Evolutionary conservation across 176 grass and related monocot species (phyloP).

Genomic region (Cenchrus purpureus): DNA sequence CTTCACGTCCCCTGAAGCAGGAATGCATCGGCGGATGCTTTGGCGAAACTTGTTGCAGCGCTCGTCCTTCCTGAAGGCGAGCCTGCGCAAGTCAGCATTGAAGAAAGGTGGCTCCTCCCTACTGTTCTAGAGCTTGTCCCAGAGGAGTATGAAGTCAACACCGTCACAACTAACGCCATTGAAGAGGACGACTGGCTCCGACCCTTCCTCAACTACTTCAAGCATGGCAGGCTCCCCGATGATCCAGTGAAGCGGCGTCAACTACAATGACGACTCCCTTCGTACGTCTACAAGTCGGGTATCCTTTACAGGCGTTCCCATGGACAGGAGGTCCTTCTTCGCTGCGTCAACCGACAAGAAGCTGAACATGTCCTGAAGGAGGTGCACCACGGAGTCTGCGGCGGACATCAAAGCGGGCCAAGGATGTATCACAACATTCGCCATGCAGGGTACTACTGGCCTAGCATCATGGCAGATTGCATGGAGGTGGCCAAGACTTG

Average conservation of each 20-base stretch:
- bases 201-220: background rate
- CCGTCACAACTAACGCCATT: background rate
- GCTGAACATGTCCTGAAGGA: background rate
- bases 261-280: background rate
- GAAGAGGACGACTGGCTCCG: background rate
- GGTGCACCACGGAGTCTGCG: background rate
- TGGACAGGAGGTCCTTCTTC: background rate
- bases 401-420: background rate
- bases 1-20: background rate
- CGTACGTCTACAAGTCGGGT: background rate
- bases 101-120: background rate
- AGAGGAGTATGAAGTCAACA: background rate
- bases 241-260: background rate
- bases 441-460: no score
- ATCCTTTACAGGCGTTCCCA: background rate
- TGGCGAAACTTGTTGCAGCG: background rate
- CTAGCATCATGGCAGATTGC: no score
- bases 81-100: background rate
- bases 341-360: background rate
- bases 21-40: background rate
- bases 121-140: background rate
- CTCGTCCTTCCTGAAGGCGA: background rate
- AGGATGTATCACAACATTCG: no score
- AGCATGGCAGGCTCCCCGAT: background rate
- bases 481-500: no score